Evolutionary conservation across 2,329 filamentous ascomycete species (phyloP), one percentile per base, ranked within the genome.

Genomic region (Plectosphaerella plurivora): DNA sequence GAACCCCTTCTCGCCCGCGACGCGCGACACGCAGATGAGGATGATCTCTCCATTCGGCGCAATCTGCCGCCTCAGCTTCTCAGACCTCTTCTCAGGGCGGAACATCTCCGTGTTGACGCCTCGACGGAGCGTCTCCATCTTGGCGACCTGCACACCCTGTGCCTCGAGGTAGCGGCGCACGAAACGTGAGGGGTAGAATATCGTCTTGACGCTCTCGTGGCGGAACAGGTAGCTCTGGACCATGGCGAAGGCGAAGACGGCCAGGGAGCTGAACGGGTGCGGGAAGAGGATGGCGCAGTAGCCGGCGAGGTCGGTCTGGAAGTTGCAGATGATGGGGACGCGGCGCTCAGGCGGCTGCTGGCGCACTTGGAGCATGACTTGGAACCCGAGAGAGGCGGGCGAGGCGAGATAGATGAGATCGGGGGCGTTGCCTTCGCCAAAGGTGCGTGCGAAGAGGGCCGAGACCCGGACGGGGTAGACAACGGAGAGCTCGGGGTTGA

Each of bases 241-340:
- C 2, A 76, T 69, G 15, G 79, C 76, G 51, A 88, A 81, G 11
- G 85, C 72, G 65, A 78, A 83, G 46, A 84, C 82, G 5, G 83
- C 84, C 52, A 86, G 75, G 11, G 69, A 68, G 59, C 82, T 82
- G 16, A 89, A 71, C 0, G 82, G 83, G 2, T 74, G 69, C 0
- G 85, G 83, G 55, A 89, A 86, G n/a, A 89, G 71, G 49, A 89
- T 87, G 47, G 80, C 76, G 60, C 83, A 85, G 64, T 89, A 89
- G 2, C 84, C 84, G 0, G 83, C 81, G 10, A 89, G 70, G 62
- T 89, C 86, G 1, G 86, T 89, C 65, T 89, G 86, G 58, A 88
- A 89, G 65, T 88, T 89, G 63, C 85, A 79, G 44, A 88, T 73
- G 2, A 87, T 72, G 3, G 80, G 80, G 1, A 84, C 77, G 42